Evolutionary conservation across 345 rosid genomes (phyloP).

Genomic region (Linum lewisii): DNA sequence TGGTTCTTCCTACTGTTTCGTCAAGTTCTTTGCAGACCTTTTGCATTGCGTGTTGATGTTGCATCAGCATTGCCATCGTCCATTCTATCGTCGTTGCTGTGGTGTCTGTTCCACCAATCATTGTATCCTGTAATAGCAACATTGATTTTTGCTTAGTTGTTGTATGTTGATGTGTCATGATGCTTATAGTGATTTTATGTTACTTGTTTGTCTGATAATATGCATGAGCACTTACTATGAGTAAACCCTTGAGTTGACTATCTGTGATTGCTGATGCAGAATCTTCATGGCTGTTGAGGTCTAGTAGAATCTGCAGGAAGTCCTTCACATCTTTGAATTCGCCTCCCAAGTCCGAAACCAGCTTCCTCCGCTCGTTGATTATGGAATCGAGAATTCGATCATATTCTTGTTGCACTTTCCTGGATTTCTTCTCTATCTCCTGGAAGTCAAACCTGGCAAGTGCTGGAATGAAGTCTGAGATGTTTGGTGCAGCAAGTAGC

Average conservation of each 20-base stretch:
- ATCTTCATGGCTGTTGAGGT: not conserved
- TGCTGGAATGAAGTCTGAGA: not conserved
- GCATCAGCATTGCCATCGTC: constrained; percentile 19
- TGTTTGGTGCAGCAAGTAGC: not conserved
- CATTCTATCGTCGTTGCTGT: constrained; percentile 17
- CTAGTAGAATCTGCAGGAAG: not conserved
- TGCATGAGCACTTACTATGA: not conserved
- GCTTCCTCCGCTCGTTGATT: not conserved
- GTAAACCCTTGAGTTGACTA: not conserved
- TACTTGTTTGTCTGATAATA: no score
- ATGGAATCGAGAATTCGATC: not conserved
- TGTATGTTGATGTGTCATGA: no score
- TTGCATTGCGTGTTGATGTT: constrained; percentile 10
- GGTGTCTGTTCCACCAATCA: constrained; percentile 16
- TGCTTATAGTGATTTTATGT: no score
- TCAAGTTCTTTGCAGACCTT: constrained; percentile 16
- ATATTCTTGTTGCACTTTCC: not conserved
- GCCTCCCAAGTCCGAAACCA: not conserved
- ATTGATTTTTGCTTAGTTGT: no score
- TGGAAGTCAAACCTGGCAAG: not conserved
- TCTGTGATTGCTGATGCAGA: not conserved
- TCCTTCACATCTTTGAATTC: not conserved
- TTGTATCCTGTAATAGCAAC: constrained; percentile 10
- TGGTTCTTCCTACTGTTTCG: constrained; percentile 15
- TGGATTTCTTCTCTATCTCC: not conserved